Evolutionary conservation across 2,329 filamentous ascomycete genomes (phyloP).

Genomic region (Exophiala xenobiotica): DNA sequence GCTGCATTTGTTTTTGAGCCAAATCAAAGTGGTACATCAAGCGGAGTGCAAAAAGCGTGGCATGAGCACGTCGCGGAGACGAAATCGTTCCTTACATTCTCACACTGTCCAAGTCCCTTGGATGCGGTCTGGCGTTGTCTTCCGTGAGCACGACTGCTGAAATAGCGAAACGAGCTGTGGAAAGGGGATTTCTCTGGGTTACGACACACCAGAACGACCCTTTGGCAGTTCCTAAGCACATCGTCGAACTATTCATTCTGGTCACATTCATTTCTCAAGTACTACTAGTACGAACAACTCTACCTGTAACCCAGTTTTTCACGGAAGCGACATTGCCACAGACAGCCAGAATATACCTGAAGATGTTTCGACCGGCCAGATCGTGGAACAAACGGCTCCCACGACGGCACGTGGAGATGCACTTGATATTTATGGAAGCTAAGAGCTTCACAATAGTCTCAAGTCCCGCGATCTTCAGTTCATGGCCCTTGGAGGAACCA

Average conservation of each 20-base stretch:
- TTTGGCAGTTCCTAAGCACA: constrained; percentile 41
- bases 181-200: constrained; percentile 56
- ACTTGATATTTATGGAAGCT: constrained; percentile 51
- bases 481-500: constrained; percentile 60
- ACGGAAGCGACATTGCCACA: not conserved
- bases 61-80: constrained; percentile 85
- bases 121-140: constrained; percentile 45
- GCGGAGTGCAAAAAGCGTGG: constrained; percentile 42
- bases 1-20: constrained; percentile 63
- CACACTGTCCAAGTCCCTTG: constrained; percentile 57
- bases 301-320: not conserved
- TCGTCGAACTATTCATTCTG: not conserved
- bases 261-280: not conserved
- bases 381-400: not conserved
- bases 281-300: not conserved
- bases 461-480: constrained; percentile 59
- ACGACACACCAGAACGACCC: constrained; percentile 64
- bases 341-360: not conserved
- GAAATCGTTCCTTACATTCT: constrained; percentile 82
- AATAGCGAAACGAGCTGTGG: constrained; percentile 49
- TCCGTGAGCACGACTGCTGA: constrained; percentile 56
- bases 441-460: constrained; percentile 32
- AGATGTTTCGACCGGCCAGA: not conserved
- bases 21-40: constrained; percentile 57
- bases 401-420: constrained; percentile 41